These are phyloP conservation scores for Macadamia integrifolia DNA, from an alignment of 164 flowering plant species.

Conservation along the genomic window DNA sequence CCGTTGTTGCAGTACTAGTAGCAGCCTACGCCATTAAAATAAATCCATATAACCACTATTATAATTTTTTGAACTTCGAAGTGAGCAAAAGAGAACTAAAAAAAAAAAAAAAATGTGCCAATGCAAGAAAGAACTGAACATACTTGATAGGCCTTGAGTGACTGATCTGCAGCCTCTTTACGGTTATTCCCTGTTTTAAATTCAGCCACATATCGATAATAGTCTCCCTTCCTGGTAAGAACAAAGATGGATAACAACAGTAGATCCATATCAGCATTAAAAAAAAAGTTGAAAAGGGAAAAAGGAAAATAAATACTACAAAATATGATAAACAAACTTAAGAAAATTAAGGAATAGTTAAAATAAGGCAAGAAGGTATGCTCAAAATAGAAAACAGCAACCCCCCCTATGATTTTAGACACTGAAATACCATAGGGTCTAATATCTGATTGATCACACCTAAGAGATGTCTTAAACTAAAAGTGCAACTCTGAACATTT, in stretches of 20 bases:
- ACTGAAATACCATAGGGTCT: not conserved
- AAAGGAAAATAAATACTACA: not conserved
- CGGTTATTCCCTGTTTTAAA: constrained; percentile 40
- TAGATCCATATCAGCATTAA: not conserved
- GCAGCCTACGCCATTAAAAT: not conserved
- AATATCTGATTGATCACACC: no score
- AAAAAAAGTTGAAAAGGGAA: no score
- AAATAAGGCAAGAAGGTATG: not conserved
- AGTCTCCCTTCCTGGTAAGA: constrained; percentile 56
- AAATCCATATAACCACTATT: not conserved
- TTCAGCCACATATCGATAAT: constrained; percentile 55
- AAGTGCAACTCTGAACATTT: no score
- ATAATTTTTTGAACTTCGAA: not conserved
- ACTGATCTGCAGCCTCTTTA: constrained; percentile 48
- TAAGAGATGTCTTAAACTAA: no score
- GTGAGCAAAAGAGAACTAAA: not conserved
- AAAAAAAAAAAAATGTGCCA: not conserved
- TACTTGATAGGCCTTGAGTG: constrained; percentile 53
- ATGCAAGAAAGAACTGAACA: not conserved
- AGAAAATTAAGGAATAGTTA: not conserved
- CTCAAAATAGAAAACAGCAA: not conserved
- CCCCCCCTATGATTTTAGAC: not conserved
- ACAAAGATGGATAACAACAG: not conserved
- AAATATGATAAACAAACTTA: not conserved
- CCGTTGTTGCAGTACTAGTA: not conserved